These are phyloP conservation scores for Pseudodiploospora longispora DNA, from an alignment of 2,329 filamentous ascomycete genomes.

Conservation along the genomic window DNA sequence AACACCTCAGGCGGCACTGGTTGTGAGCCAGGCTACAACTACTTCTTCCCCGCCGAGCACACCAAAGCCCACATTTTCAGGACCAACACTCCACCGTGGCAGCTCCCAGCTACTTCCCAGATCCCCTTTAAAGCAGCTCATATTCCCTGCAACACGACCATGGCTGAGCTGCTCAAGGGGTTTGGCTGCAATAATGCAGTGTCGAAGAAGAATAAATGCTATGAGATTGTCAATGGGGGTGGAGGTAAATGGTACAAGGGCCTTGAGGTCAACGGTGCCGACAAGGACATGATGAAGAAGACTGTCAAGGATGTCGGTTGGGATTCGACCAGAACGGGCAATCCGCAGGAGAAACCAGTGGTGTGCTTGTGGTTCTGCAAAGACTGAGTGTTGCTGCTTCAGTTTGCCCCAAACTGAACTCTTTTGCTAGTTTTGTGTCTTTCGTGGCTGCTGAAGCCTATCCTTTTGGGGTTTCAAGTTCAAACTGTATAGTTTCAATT, in stretches of 20 bases:
- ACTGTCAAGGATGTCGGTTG: slow-evolving; percentile 51
- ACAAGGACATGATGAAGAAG: slow-evolving; percentile 39
- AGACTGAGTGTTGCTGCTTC: slow-evolving; percentile 24
- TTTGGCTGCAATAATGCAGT: slow-evolving; percentile 47
- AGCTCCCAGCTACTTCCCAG: slow-evolving; percentile 31
- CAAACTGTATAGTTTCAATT: too few relatives aligned
- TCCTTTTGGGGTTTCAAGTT: too few relatives aligned
- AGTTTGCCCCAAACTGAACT: neutral
- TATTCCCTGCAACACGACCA: slow-evolving; percentile 43
- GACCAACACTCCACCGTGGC: slow-evolving; percentile 44
- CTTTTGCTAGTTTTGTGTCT: neutral
- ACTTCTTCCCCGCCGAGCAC: slow-evolving; percentile 50
- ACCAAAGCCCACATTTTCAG: slow-evolving; percentile 53
- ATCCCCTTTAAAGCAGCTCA: slow-evolving; percentile 42
- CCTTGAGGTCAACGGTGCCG: slow-evolving; percentile 40
- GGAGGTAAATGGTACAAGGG: slow-evolving; percentile 54
- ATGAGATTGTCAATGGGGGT: slow-evolving; percentile 47
- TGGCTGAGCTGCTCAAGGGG: slow-evolving; percentile 49
- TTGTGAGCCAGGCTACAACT: slow-evolving; percentile 55
- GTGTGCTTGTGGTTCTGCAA: slow-evolving; percentile 55
- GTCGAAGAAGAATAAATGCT: slow-evolving; percentile 47
- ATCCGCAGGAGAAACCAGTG: slow-evolving; percentile 40
- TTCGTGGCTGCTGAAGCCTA: neutral
- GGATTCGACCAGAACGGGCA: slow-evolving; percentile 42
- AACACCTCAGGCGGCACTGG: slow-evolving; percentile 51